Conservation (phyloP, 192 early-diverging fungal species). For the Coemansia sp. region DNA sequence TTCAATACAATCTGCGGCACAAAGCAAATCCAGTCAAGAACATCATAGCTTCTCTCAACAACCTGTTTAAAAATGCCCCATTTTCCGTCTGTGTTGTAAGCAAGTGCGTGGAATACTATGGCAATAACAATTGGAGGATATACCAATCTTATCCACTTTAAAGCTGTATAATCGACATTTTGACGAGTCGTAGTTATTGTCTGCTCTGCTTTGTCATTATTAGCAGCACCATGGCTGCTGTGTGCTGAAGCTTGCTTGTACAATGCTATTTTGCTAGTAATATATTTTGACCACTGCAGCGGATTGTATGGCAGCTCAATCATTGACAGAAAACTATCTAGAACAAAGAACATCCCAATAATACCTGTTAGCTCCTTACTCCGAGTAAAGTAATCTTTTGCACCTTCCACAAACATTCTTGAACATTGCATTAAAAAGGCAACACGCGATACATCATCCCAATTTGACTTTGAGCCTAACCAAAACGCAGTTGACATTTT, state of each 20-base stretch:
- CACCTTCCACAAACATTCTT: no score
- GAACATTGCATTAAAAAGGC: no score
- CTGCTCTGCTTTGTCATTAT: not conserved
- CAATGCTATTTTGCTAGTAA: not conserved
- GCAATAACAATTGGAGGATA: not conserved
- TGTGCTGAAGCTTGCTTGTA: not conserved
- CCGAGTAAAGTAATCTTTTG: no score
- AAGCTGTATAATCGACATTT: not conserved
- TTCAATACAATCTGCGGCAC: conserved; percentile 3
- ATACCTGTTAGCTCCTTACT: not conserved
- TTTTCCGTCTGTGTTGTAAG: not conserved
- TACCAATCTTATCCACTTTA: not conserved
- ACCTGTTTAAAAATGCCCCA: not conserved
- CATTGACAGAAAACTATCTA: not conserved
- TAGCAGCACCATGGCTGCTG: not conserved
- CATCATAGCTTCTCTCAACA: not conserved
- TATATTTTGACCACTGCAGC: not conserved
- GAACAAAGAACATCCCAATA: not conserved
- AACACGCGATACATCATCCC: no score
- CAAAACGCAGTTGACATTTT: no score
- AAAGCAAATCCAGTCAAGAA: not conserved
- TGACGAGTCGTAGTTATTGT: not conserved
- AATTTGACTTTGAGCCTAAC: no score
- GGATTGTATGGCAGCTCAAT: not conserved
- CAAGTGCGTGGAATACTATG: not conserved